These are phyloP conservation scores for Solanum chacoense DNA, from an alignment of 305 asterid species.

Conservation along the genomic window DNA sequence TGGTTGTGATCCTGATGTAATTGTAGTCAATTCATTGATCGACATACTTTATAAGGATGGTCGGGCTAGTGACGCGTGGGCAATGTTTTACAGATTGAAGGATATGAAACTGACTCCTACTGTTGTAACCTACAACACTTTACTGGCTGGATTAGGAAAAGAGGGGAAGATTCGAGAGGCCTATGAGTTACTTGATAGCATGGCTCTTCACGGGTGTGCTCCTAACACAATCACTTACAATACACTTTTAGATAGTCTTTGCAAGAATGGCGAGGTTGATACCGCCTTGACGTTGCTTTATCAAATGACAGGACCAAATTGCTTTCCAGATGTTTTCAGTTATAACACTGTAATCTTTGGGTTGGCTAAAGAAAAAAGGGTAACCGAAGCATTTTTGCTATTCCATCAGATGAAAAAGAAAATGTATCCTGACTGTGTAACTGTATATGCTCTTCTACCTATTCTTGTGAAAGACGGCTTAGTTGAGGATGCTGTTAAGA, in stretches of 20 bases:
- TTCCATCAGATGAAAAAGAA: slow-evolving; percentile 84
- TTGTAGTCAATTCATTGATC: slow-evolving; percentile 70
- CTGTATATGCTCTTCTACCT: slow-evolving; percentile 65
- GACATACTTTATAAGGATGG: slow-evolving; percentile 80
- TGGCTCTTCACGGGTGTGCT: slow-evolving; percentile 52
- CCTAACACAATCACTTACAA: slow-evolving; percentile 83
- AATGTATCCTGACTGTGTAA: slow-evolving; percentile 53
- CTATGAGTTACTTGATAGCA: slow-evolving; percentile 52
- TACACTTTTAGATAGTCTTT: slow-evolving; percentile 77
- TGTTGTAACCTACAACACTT: slow-evolving; percentile 86
- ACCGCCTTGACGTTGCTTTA: slow-evolving; percentile 58
- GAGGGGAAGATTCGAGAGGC: slow-evolving; percentile 72
- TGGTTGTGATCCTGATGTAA: slow-evolving; percentile 66
- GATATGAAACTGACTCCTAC: slow-evolving; percentile 66
- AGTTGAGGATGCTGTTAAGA: slow-evolving; percentile 52
- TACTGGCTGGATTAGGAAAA: slow-evolving; percentile 79
- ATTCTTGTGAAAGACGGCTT: slow-evolving; percentile 65
- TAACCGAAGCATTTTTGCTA: slow-evolving; percentile 74
- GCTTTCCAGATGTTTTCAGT: slow-evolving; percentile 68
- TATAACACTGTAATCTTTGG: slow-evolving; percentile 80
- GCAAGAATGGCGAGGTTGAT: slow-evolving; percentile 73
- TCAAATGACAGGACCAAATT: slow-evolving; percentile 52
- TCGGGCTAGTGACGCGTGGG: slow-evolving; percentile 79
- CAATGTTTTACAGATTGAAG: slow-evolving; percentile 58
- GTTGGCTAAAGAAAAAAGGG: slow-evolving; percentile 56